Base-by-base conservation (phyloP, 2,329 filamentous ascomycete genomes). In the Colletotrichum coccodes region DNA sequence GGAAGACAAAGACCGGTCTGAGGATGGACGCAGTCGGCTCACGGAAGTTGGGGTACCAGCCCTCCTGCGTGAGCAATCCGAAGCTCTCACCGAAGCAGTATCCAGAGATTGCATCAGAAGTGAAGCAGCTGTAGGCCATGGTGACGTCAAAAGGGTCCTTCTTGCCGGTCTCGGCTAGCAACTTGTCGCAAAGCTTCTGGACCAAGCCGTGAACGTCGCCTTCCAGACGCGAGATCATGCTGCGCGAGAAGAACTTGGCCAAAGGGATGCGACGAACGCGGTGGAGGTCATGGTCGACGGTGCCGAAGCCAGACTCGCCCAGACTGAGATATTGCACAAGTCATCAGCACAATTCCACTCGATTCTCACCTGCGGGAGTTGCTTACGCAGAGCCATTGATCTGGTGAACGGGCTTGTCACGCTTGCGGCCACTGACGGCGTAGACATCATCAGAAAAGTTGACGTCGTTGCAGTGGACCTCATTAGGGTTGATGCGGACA, bases 401-500 rank as follows among this genome's bases (percentile, higher is more conserved):
- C 14, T 72, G 70, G 44, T 72, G 69, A 12, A 60, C 49, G 3
- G 68, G 64, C 59, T 72, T 71, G 42, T 72, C 68, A 16, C 68
- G 64, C 47, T 69, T 69, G 47, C 65, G 64, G 6, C 68, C 70
- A 34, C 64, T 72, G 0, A 72, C 74, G n/a, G 78, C 73, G 57
- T 80, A 82, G 30, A 82, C 78, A 52, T 81, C 79, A n/a, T 82
- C 79, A 21, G 73, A 71, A 52, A 82, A 82, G 62, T 72, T 62
- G 0, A 75, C 74, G 56, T 81, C 78, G 9, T 72, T 74, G 71
- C 80, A 81, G 66, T 82, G 80, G 2, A 81, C 75, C 64, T 82
- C 80, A n/a, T 79, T 70, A 0, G 80, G 80, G 47, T 74, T 82
- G 46, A 82, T 82, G 7, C 80, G 74, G 7, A 82, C 76, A 36